Base-by-base conservation (phyloP, 768 basidiomycete genomes). In the Lentinula detonsa region DNA sequence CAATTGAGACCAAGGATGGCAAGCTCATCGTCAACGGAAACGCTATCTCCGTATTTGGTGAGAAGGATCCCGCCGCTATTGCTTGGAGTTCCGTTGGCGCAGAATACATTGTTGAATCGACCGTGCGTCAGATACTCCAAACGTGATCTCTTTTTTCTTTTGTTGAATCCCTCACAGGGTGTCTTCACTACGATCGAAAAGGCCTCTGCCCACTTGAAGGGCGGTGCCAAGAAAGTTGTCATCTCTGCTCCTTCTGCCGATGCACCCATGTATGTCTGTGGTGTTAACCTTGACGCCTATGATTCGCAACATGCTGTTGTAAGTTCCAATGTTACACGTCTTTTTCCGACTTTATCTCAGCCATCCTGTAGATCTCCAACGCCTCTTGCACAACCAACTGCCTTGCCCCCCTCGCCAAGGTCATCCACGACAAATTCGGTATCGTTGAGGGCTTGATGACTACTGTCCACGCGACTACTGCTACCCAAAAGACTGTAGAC, bases 301-400 rank as follows among this genome's bases (percentile, higher is more conserved):
- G 87, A 97, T 75, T 75, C 94, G 67, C 87, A 89, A 73, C 85
- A 93, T 84, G 84, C 82, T 60, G 93, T 99, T 69, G 86, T 88
- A 75, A 64, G 87, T 84, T 66, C 58, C 65, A 64, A 60, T 53
- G 16, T 62, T 40, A 13, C 35, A 39, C 18, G 23, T 31, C 37
- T 28, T 52, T 43, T 59, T 39, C 37, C 46, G 57, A 5, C 23
- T 21, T 23, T n/a, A 50, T 23, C 10, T 15, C 21, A 8, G 31
- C 31, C 28, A 18, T 45, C 53, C 5, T 16, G n/a, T 67, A 88
- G 86, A 92, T 98, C 76, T 99, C 96, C 68, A 98, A 99, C 77
- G 96, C 96, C 34, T 98, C 95, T 21, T 98, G 96, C 87, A 98
- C 96, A 50, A 99, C 96, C 75, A 99, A 99, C 88, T 99, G 96